These are phyloP conservation scores for Lyophyllum atratum DNA, from an alignment of 768 basidiomycete species.

Conservation along the genomic window DNA sequence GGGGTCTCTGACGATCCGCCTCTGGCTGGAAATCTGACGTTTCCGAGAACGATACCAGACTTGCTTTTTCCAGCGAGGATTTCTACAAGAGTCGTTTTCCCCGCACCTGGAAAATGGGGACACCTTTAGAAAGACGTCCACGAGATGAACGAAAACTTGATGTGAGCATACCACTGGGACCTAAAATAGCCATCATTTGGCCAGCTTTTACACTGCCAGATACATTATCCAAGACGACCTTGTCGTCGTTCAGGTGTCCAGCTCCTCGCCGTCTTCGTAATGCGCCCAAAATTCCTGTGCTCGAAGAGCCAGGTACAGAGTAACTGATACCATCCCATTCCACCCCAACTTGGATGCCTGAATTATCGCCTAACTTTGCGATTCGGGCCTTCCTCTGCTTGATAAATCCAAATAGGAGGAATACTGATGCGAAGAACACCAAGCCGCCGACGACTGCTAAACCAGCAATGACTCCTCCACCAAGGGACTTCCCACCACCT, in stretches of 20 bases:
- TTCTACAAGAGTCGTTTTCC: conserved; percentile 91
- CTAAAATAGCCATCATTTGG: conserved; percentile 88
- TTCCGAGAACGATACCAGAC: conserved; percentile 66
- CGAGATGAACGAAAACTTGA: not conserved
- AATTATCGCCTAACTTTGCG: conserved; percentile 35
- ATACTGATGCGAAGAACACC: conserved; percentile 52
- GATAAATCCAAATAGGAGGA: conserved; percentile 65
- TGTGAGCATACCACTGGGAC: conserved; percentile 71
- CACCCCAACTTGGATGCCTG: conserved; percentile 58
- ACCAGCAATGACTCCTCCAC: conserved; percentile 88
- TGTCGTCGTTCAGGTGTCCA: conserved; percentile 42
- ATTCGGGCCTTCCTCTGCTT: conserved; percentile 64
- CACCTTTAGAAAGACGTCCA: not conserved
- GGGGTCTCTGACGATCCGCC: conserved; percentile 20
- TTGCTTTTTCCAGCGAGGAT: conserved; percentile 86
- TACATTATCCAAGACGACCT: conserved; percentile 69
- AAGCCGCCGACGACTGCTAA: conserved; percentile 81
- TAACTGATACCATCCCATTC: conserved; percentile 75
- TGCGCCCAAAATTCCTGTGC: conserved; percentile 13
- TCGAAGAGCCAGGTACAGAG: conserved; percentile 41
- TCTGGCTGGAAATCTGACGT: conserved; percentile 54
- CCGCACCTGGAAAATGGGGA: conserved; percentile 53
- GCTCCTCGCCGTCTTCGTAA: conserved; percentile 12
- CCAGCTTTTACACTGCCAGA: conserved; percentile 76
- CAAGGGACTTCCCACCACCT: conserved; percentile 47